These are phyloP conservation scores for Aspergillus homomorphus DNA, from an alignment of 495 filamentous ascomycete species.

Conservation along the genomic window DNA sequence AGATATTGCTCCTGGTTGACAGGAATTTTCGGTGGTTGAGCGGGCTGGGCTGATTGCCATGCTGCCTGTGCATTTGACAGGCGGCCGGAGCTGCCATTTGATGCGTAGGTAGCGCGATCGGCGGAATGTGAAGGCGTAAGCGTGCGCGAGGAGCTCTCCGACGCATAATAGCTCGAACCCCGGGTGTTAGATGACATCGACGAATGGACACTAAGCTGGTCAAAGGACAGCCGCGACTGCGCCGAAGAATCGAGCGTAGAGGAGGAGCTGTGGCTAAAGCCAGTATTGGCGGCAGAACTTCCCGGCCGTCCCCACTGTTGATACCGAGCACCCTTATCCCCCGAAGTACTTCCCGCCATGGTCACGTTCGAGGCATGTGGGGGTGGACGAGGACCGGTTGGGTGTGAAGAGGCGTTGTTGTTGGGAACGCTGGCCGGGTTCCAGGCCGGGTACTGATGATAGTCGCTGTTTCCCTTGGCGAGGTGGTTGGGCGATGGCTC, in stretches of 20 bases:
- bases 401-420: conserved; percentile 53
- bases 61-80: conserved; percentile 34
- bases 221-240: conserved; percentile 67
- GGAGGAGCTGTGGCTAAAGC: conserved; percentile 63
- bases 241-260: conserved; percentile 64
- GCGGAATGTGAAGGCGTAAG: conserved; percentile 45
- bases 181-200: conserved; percentile 57
- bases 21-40: conserved; percentile 38
- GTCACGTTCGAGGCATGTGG: conserved; percentile 61
- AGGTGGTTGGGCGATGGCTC: conserved; percentile 79
- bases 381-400: conserved; percentile 66
- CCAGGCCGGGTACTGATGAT: conserved; percentile 84
- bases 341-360: conserved; percentile 61
- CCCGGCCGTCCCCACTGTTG: conserved; percentile 68
- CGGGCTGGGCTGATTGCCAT: conserved; percentile 39
- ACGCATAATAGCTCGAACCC: conserved; percentile 61
- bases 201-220: conserved; percentile 64
- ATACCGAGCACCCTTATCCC: conserved; percentile 63
- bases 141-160: conserved; percentile 61
- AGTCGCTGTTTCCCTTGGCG: conserved; percentile 74
- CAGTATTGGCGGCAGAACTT: conserved; percentile 53
- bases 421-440: conserved; percentile 48
- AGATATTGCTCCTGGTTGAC: conserved; percentile 53
- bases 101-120: conserved; percentile 35
- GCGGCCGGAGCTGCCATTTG: conserved; percentile 28